Base-by-base conservation (phyloP, 345 rosid genomes). In the Hypericum androsaemum region DNA sequence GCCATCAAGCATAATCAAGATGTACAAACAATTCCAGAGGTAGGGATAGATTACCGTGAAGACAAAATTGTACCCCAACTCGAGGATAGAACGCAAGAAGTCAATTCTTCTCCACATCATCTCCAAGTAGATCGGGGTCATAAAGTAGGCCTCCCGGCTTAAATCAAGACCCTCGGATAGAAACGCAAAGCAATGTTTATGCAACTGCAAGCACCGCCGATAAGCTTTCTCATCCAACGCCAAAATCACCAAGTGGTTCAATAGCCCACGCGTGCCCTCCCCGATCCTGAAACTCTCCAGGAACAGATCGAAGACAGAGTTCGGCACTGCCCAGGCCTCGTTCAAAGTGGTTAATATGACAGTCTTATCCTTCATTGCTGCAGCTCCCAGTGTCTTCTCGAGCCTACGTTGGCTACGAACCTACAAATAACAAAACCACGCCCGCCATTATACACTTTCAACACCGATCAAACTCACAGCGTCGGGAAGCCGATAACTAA, bases 71-170 rank as follows among this genome's bases (percentile, higher is more conserved):
- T 84, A 90, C 6, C 96, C 96, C 86, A 82, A 22, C 61, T 84
- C 89, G 64, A 90, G 98, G 62, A 90, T 82, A 48, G 80, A 47
- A 3, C 74, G 74, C 43, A 90, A 60, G 64, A 90, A 84, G 42
- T 82, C 84, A 49, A 90, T 80, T 61, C 98, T 76, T 64, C 77
- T 80, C 96, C 98, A 90, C 98, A 87, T 87, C 98, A 87, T 80
- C 66, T 74, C 74, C 79, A 90, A 71, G 72, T 90, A 90, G 32
- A 67, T 59, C 14, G 68, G 64, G 12, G 96, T 84, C 96, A 84
- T 90, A 64, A 87, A 90, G 46, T 77, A 82, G 13, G 98, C 98
- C 64, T 87, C 95, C 0, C 54, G 28, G 7, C 74, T 76, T 65
- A 87, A 90, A 75, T 84, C 89, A 42, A 74, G 71, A 12, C 80